Conservation (phyloP, 1,284 basidiomycete species). For the Cryptococcus depauperatus region DNA sequence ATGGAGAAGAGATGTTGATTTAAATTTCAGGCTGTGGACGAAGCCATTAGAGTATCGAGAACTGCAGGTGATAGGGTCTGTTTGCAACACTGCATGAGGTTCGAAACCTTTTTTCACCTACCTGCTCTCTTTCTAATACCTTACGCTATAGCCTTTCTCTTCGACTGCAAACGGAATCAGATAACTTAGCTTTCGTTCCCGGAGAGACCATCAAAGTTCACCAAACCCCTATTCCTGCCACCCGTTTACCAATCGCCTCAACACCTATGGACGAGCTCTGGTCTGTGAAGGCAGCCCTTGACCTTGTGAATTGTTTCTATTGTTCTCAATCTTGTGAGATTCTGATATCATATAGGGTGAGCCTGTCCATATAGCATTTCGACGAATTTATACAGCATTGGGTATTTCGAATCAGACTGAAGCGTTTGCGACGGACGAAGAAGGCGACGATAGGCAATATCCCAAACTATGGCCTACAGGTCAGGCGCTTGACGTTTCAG, state of each 20-base stretch:
- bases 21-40: slow-evolving; percentile 31
- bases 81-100: slow-evolving; percentile 39
- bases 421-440: not conserved
- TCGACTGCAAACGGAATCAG: slow-evolving; percentile 21
- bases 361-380: slow-evolving; percentile 34
- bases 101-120: no score
- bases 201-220: slow-evolving; percentile 17
- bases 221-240: slow-evolving; percentile 13
- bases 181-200: slow-evolving; percentile 7
- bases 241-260: slow-evolving; percentile 17
- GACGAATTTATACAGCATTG: slow-evolving; percentile 30
- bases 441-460: slow-evolving; percentile 7
- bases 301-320: slow-evolving; percentile 23
- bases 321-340: not conserved
- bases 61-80: slow-evolving; percentile 36
- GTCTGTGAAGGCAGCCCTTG: slow-evolving; percentile 36
- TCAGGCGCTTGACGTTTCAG: slow-evolving; percentile 19
- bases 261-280: slow-evolving; percentile 40
- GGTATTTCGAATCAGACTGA: slow-evolving; percentile 10
- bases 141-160: slow-evolving; percentile 24
- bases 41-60: slow-evolving; percentile 41
- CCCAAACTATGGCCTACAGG: slow-evolving; percentile 14
- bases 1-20: not conserved
- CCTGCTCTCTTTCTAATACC: no score
- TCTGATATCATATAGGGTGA: slow-evolving; percentile 29